Conservation (phyloP, 768 basidiomycete species). For the Auricularia auricula-judae region DNA sequence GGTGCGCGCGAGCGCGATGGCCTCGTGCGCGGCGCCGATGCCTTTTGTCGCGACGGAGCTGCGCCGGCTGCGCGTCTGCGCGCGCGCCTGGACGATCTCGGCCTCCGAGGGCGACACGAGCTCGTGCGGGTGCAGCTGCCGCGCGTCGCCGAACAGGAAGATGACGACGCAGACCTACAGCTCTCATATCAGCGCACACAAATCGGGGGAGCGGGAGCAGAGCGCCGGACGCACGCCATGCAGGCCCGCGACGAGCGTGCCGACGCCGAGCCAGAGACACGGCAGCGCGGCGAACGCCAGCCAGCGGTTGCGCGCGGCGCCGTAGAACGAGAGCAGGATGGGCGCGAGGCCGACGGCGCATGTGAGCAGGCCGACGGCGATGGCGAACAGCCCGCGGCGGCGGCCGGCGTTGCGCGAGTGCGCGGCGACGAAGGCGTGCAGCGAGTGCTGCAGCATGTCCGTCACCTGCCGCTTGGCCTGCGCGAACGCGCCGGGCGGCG, state of each 20-base stretch:
- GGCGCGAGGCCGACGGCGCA: slow-evolving; percentile 11
- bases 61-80: background rate
- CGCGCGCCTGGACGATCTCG: background rate
- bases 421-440: slow-evolving; percentile 5
- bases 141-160: slow-evolving; percentile 14
- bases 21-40: background rate
- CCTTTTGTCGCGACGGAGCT: background rate
- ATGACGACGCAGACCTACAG: slow-evolving; percentile 11
- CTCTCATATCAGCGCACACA: too few species aligned
- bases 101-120: slow-evolving; percentile 5
- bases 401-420: slow-evolving; percentile 10
- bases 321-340: slow-evolving; percentile 7
- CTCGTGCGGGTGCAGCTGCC: slow-evolving; percentile 13
- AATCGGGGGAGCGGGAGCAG: background rate
- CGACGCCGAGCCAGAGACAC: slow-evolving; percentile 12
- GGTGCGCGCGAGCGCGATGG: background rate
- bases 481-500: background rate
- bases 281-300: slow-evolving; percentile 10
- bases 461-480: background rate
- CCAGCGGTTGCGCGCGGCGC: background rate
- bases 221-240: slow-evolving; percentile 8
- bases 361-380: slow-evolving; percentile 7
- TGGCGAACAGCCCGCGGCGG: slow-evolving; percentile 9
- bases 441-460: background rate
- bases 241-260: slow-evolving; percentile 10